These are phyloP conservation scores for Isatis tinctoria DNA, from an alignment of 345 rosid species.

Conservation along the genomic window DNA sequence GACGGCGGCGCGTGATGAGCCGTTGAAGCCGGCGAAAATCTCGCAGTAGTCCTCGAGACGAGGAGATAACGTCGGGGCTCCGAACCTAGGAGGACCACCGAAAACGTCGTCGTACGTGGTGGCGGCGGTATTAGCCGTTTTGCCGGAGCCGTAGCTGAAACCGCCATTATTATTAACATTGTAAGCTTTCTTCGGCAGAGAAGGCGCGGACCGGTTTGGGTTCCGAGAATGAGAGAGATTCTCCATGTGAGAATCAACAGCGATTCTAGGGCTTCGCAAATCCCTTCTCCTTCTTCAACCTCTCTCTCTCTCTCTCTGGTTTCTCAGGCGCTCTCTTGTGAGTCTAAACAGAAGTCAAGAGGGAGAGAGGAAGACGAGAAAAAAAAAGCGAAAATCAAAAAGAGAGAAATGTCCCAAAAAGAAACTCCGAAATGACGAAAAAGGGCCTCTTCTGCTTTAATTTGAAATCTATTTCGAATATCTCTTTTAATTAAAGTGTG, in stretches of 20 bases:
- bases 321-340: conserved; percentile 8
- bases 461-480: conserved; percentile 21
- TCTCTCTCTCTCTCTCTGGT: conserved; percentile 18
- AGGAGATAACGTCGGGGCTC: conserved; percentile 61
- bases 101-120: conserved; percentile 72
- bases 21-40: conserved; percentile 73
- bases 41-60: conserved; percentile 78
- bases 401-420: conserved; percentile 5
- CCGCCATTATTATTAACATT: conserved; percentile 20
- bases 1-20: conserved; percentile 53
- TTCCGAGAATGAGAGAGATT: conserved; percentile 55
- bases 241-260: conserved; percentile 48
- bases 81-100: conserved; percentile 64
- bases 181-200: conserved; percentile 31
- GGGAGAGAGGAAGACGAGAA: not conserved
- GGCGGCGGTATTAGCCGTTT: conserved; percentile 14
- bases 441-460: conserved; percentile 26
- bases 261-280: conserved; percentile 27
- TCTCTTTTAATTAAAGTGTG: not conserved
- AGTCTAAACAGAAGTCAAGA: conserved; percentile 29
- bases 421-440: conserved; percentile 27
- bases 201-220: conserved; percentile 32
- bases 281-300: conserved; percentile 11
- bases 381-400: conserved; percentile 21
- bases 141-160: conserved; percentile 25